phyloP scores from a whole-genome alignment of 768 basidiomycete genomes.

The Suillus subalutaceus region DNA sequence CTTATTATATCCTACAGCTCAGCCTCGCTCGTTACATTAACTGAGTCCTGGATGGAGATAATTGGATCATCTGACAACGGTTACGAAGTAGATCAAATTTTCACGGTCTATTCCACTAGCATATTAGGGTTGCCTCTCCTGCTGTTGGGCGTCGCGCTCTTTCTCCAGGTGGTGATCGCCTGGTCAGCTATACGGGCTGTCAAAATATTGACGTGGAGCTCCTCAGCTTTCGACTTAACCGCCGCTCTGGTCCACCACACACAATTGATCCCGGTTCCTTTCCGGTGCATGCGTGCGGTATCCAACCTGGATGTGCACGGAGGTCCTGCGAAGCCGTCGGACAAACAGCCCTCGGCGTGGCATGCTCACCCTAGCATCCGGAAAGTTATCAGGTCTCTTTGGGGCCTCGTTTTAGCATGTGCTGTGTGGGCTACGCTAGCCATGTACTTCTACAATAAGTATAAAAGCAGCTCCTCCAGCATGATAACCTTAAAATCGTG shows the following conservation, averaged over 20 bases:
- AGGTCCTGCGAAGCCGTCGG: conserved; percentile 20
- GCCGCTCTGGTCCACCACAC: conserved; percentile 33
- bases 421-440: conserved; percentile 25
- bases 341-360: conserved; percentile 32
- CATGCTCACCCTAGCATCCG: conserved; percentile 24
- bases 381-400: conserved; percentile 25
- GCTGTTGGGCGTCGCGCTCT: conserved; percentile 27
- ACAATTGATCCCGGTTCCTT: conserved; percentile 21
- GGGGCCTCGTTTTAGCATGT: conserved; percentile 25
- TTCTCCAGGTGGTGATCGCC: conserved; percentile 27
- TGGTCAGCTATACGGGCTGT: conserved; percentile 22
- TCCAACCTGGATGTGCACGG: conserved; percentile 4
- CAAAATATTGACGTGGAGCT: conserved; percentile 36
- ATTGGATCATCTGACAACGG: no score
- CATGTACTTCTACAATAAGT: conserved; percentile 10
- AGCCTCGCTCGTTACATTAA: conserved; percentile 24
- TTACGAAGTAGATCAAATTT: no score
- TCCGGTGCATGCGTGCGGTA: conserved; percentile 31
- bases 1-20: conserved; percentile 34
- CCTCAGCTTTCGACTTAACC: conserved; percentile 32
- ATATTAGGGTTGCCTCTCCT: conserved; percentile 25
- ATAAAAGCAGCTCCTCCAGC: conserved; percentile 1
- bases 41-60: no score
- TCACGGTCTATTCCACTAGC: not conserved
- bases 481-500: conserved; percentile 17